Conservation (phyloP, 2,329 filamentous ascomycete species). For the Claviceps fusiformis region DNA sequence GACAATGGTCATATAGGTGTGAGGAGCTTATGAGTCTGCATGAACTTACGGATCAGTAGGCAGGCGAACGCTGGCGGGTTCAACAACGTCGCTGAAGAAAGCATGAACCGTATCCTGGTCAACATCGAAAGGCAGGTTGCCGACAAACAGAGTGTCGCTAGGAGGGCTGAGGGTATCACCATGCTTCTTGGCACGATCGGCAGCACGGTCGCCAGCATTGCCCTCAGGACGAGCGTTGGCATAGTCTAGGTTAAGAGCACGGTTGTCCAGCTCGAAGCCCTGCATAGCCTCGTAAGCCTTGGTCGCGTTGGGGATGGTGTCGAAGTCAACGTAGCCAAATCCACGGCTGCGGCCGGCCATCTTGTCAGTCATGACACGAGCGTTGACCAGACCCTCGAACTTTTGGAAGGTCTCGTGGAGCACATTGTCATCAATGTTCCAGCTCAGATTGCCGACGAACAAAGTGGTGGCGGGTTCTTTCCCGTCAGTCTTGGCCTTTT, state of each 20-base stretch:
- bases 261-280: slow-evolving; percentile 59
- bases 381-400: slow-evolving; percentile 58
- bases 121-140: slow-evolving; percentile 77
- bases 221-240: slow-evolving; percentile 50
- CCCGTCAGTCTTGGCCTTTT: slow-evolving; percentile 53
- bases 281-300: slow-evolving; percentile 65
- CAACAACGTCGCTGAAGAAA: slow-evolving; percentile 59
- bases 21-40: no score
- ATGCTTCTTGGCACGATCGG: slow-evolving; percentile 52
- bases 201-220: slow-evolving; percentile 40
- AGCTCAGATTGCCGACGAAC: slow-evolving; percentile 82
- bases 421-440: slow-evolving; percentile 76
- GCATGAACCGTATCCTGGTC: slow-evolving; percentile 62
- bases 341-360: slow-evolving; percentile 73
- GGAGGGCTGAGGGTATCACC: slow-evolving; percentile 70
- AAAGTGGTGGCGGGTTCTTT: slow-evolving; percentile 45
- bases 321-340: slow-evolving; percentile 88
- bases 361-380: slow-evolving; percentile 74
- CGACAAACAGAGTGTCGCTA: slow-evolving; percentile 79
- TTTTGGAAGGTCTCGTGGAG: slow-evolving; percentile 70
- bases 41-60: slow-evolving; percentile 62
- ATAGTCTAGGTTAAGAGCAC: slow-evolving; percentile 66
- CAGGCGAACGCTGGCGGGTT: slow-evolving; percentile 67
- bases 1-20: not conserved
- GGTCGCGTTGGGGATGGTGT: slow-evolving; percentile 49